Conservation (phyloP, 768 basidiomycete genomes). For the Hygrophoropsis aurantiaca region DNA sequence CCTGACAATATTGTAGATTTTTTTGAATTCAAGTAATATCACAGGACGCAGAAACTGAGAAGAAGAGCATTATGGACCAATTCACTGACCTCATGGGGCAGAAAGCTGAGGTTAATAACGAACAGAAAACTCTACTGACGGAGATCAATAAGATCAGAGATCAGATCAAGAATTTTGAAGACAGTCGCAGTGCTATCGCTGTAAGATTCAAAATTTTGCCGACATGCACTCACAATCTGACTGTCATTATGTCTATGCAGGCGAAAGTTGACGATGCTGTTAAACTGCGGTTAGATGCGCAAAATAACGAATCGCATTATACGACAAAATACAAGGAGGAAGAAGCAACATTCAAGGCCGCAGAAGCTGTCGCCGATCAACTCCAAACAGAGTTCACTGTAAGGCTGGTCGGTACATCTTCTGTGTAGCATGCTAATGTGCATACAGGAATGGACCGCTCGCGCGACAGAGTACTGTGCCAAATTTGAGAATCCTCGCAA, state of each 20-base stretch:
- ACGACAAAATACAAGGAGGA: constrained; percentile 53
- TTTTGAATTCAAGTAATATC: no score
- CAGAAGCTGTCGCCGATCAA: constrained; percentile 46
- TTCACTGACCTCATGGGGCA: constrained; percentile 44
- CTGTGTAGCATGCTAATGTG: not conserved
- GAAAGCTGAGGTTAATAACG: constrained; percentile 47
- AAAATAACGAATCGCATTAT: constrained; percentile 48
- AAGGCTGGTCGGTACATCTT: constrained; percentile 14
- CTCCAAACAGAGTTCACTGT: constrained; percentile 67
- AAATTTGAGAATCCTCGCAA: constrained; percentile 58
- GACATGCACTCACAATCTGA: not conserved
- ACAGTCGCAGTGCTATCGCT: constrained; percentile 37
- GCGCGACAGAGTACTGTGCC: constrained; percentile 63
- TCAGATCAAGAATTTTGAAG: constrained; percentile 53
- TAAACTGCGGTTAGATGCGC: constrained; percentile 47
- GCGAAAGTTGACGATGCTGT: constrained; percentile 49
- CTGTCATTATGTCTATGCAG: constrained; percentile 33
- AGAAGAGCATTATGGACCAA: constrained; percentile 46
- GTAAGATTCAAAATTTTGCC: no score
- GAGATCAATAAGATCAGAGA: constrained; percentile 46
- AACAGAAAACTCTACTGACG: constrained; percentile 41
- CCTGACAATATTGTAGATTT: constrained; percentile 2
- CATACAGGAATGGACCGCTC: constrained; percentile 60
- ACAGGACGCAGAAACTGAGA: constrained; percentile 59
- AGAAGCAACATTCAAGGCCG: constrained; percentile 40